Evolutionary conservation across 108 stramenopile species (phyloP).

Genomic region (Cyclostephanos invisitatus): DNA sequence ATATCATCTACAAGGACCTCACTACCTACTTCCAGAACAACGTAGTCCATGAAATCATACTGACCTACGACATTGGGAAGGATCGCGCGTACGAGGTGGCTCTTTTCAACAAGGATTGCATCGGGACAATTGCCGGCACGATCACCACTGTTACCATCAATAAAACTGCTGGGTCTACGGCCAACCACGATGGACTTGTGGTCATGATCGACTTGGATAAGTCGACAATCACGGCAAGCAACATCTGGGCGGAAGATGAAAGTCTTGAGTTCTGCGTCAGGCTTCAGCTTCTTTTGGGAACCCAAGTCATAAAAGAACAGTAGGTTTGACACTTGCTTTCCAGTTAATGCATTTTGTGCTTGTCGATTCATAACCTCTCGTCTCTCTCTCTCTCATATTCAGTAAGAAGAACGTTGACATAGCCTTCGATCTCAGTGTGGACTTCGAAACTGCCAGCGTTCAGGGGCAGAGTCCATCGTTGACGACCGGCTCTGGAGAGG

Average conservation of each 20-base stretch:
- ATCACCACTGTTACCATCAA: not conserved
- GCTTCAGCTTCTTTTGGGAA: constrained; percentile 24
- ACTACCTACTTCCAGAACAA: constrained; percentile 14
- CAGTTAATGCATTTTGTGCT: not conserved
- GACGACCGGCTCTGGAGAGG: constrained; percentile 18
- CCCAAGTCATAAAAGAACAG: constrained; percentile 30
- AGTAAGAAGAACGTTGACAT: constrained; percentile 15
- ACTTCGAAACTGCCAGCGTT: constrained; percentile 16
- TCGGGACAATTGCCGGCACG: constrained; percentile 21
- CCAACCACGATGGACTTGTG: constrained; percentile 24
- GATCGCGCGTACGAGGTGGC: constrained; percentile 7
- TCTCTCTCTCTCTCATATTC: not conserved
- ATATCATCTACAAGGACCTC: constrained; percentile 23
- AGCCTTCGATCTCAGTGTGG: constrained; percentile 30
- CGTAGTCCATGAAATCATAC: constrained; percentile 16
- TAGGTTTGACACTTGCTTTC: not conserved
- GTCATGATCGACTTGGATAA: constrained; percentile 25
- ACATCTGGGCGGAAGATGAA: constrained; percentile 15
- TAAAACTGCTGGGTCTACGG: constrained; percentile 2
- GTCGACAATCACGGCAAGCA: constrained; percentile 11
- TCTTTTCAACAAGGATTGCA: constrained; percentile 32
- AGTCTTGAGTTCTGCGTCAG: constrained; percentile 34
- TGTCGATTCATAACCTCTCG: not conserved
- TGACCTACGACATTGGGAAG: constrained; percentile 17
- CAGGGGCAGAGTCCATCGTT: constrained; percentile 9